These are phyloP conservation scores for Salmacisia buchloeana DNA, from an alignment of 1,284 basidiomycete genomes.

Conservation along the genomic window DNA sequence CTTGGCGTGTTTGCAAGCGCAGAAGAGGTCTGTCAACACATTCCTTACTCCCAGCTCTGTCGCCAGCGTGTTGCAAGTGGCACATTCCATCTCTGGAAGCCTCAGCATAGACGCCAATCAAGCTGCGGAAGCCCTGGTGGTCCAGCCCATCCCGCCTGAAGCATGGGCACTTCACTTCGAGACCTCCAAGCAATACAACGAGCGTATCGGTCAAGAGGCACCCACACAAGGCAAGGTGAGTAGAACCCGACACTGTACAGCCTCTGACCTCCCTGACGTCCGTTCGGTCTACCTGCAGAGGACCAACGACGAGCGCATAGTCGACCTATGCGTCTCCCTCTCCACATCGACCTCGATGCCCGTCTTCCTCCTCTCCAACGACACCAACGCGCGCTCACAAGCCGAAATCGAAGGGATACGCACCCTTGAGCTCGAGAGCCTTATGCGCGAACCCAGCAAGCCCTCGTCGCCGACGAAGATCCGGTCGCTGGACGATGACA, in stretches of 20 bases:
- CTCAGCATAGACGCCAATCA: no score
- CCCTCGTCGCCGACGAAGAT: background rate
- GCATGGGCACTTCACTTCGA: slow-evolving; percentile 2
- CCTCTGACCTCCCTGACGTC: background rate
- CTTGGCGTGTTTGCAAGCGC: slow-evolving; percentile 2
- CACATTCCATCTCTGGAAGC: no score
- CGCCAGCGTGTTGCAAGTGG: background rate
- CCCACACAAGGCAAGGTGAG: background rate
- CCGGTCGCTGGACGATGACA: background rate
- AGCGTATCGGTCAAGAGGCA: background rate
- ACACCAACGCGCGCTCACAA: slow-evolving; percentile 10
- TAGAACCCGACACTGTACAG: background rate
- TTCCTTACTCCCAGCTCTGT: background rate
- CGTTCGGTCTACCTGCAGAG: background rate
- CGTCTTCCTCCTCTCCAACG: slow-evolving; percentile 9
- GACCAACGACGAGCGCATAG: slow-evolving; percentile 5
- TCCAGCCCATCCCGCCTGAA: background rate
- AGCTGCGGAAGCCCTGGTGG: background rate
- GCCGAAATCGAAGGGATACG: slow-evolving; percentile 9
- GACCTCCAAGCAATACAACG: background rate
- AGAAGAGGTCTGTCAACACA: background rate
- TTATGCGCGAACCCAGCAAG: slow-evolving; percentile 10
- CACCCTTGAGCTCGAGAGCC: slow-evolving; percentile 24
- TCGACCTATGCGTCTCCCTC: slow-evolving; percentile 5
- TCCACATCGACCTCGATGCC: background rate